Percentiles rank a stretch among this genome's conserved stretches.
Conservation (phyloP, 1,284 basidiomycete genomes). For the Papiliotrema laurentii region DNA sequence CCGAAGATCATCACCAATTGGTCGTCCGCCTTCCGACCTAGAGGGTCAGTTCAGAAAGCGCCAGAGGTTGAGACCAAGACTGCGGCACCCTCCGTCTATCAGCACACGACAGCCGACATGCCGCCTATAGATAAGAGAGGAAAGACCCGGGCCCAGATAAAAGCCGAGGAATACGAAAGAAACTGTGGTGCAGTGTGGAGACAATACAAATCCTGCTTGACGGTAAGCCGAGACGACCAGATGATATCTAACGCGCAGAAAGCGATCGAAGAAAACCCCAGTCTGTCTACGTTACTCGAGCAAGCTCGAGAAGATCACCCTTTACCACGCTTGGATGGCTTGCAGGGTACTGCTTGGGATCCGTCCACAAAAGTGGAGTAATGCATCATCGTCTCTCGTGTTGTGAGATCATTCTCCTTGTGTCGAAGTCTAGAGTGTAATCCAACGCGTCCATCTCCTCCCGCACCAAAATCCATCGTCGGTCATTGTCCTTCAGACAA, state of each 20-base stretch:
- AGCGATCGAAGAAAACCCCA: conserved; percentile 72
- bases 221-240: conserved; percentile 51
- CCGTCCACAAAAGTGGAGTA: conserved; percentile 6
- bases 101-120: not conserved
- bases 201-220: conserved; percentile 72
- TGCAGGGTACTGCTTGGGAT: conserved; percentile 42
- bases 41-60: not conserved
- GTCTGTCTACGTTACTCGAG: conserved; percentile 64
- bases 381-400: too few species aligned
- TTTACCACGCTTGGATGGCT: conserved; percentile 46
- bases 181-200: conserved; percentile 77
- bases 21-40: conserved; percentile 14
- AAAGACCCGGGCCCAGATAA: conserved; percentile 40
- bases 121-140: conserved; percentile 28
- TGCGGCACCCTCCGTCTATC: not conserved
- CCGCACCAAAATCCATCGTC: conserved; percentile 61
- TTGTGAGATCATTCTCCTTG: not conserved
- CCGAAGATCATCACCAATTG: conserved; percentile 10
- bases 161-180: conserved; percentile 71
- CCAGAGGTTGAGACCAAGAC: not conserved
- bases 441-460: conserved; percentile 60
- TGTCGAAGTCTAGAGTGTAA: conserved; percentile 6
- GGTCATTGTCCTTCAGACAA: conserved; percentile 58
- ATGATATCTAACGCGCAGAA: conserved; percentile 52
- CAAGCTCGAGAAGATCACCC: conserved; percentile 80